These are phyloP conservation scores for Leccinum longicurvipes DNA, from an alignment of 768 basidiomycete genomes.

Conservation along the genomic window DNA sequence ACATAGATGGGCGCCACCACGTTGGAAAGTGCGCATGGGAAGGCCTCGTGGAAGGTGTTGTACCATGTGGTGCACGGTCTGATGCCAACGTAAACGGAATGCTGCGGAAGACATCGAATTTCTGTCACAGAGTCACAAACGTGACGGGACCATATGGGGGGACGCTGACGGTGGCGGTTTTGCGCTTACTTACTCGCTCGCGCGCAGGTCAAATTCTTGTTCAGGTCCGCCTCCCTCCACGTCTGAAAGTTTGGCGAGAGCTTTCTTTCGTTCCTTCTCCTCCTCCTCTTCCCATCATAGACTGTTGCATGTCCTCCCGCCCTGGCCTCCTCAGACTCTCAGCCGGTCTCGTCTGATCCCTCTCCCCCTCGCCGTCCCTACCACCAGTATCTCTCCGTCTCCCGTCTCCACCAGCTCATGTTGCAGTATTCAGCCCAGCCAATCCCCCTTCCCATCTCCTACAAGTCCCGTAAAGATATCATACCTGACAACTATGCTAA, in stretches of 20 bases:
- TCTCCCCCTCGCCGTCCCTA: constrained; percentile 27
- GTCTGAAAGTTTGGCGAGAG: constrained; percentile 20
- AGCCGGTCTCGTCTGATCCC: constrained; percentile 55
- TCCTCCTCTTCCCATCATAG: background rate
- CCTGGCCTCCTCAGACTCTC: constrained; percentile 30
- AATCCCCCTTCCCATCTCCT: constrained; percentile 32
- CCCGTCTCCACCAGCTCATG: constrained; percentile 42
- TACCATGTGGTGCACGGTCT: background rate
- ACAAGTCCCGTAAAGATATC: constrained; percentile 34
- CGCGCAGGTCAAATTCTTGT: constrained; percentile 10
- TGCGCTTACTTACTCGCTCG: background rate
- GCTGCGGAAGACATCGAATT: constrained; percentile 8
- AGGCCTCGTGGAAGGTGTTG: background rate
- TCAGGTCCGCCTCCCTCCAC: constrained; percentile 24
- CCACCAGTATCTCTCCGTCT: constrained; percentile 30
- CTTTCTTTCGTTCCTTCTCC: constrained; percentile 19
- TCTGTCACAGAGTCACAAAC: constrained; percentile 8
- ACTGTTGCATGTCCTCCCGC: constrained; percentile 29
- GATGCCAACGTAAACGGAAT: constrained; percentile 14
- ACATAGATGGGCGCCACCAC: background rate
- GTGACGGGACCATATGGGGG: constrained; percentile 4
- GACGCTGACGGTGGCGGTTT: background rate
- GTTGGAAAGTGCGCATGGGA: too few relatives aligned
- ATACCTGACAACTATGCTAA: constrained; percentile 26
- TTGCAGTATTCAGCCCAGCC: constrained; percentile 51